Evolutionary conservation across 768 basidiomycete species (phyloP).

Genomic region (Hericium rajendrae): DNA sequence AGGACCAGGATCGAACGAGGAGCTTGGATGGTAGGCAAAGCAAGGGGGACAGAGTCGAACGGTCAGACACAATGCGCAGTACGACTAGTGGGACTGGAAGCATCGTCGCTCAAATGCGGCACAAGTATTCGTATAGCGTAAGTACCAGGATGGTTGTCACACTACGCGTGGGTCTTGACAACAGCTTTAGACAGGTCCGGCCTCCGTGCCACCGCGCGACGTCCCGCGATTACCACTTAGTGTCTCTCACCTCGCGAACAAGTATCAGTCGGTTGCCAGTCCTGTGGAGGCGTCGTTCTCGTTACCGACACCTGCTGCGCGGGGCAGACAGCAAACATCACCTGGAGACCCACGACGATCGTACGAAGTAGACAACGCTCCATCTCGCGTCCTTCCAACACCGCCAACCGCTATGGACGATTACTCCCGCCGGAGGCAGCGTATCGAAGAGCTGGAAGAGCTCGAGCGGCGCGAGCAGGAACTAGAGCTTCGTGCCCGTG

Average conservation of each 20-base stretch:
- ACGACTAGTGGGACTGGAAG: constrained; percentile 28
- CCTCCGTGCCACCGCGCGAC: constrained; percentile 50
- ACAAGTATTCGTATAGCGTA: constrained; percentile 50
- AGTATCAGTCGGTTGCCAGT: constrained; percentile 28
- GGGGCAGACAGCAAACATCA: not conserved
- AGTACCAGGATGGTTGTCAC: constrained; percentile 15
- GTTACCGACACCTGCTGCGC: not conserved
- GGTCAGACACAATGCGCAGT: constrained; percentile 43
- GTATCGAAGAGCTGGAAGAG: constrained; percentile 41
- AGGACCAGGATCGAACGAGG: constrained; percentile 16
- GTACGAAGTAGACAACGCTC: not conserved
- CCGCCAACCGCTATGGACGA: constrained; percentile 15
- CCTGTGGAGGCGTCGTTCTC: not conserved
- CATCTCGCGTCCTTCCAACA: not conserved
- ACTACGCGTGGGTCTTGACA: not conserved
- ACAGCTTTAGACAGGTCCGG: constrained; percentile 33
- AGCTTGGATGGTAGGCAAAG: constrained; percentile 4
- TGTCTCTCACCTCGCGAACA: constrained; percentile 53
- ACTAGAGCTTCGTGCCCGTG: constrained; percentile 40
- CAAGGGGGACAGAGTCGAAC: constrained; percentile 26
- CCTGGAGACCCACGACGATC: not conserved
- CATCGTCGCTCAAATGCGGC: constrained; percentile 61
- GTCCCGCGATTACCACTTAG: constrained; percentile 54
- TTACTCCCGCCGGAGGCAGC: constrained; percentile 29
- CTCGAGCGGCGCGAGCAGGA: constrained; percentile 49